Evolutionary conservation across 805 yeast species (phyloP).

Genomic region (Kazachstania psychrophila): DNA sequence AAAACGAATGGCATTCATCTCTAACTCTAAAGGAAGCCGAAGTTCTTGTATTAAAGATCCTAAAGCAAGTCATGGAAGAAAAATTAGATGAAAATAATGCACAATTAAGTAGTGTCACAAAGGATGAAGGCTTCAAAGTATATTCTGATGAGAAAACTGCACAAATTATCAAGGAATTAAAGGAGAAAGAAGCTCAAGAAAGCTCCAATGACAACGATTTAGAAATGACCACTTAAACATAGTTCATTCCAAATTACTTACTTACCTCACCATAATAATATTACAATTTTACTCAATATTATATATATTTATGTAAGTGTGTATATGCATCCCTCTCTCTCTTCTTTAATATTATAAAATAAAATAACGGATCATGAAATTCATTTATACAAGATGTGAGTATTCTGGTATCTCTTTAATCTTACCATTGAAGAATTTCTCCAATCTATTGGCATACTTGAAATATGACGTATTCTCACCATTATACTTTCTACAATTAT

Average conservation of each 20-base stretch:
- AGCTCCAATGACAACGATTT: constrained; percentile 27
- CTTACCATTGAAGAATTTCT: constrained; percentile 75
- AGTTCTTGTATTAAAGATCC: constrained; percentile 71
- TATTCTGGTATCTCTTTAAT: constrained; percentile 89
- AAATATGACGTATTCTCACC: constrained; percentile 91
- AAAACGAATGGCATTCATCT: constrained; percentile 90
- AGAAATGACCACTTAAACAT: no score
- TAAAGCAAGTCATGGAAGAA: constrained; percentile 99
- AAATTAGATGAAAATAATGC: constrained; percentile 91
- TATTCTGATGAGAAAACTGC: constrained; percentile 78
- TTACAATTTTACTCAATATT: no score
- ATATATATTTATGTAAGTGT: neutral
- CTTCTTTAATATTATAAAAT: no score
- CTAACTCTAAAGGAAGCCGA: constrained; percentile 91
- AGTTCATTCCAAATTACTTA: no score
- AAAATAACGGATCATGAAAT: neutral
- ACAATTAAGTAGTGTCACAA: constrained; percentile 88
- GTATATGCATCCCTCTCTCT: neutral
- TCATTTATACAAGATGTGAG: constrained; percentile 47
- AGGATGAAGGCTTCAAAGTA: constrained; percentile 74
- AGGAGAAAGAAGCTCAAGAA: constrained; percentile 55
- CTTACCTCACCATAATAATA: no score
- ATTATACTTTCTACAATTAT: constrained; percentile 87
- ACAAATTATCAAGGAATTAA: constrained; percentile 65
- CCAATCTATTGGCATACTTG: constrained; percentile 90